phyloP scores from a whole-genome alignment of 306 rosid genomes.

The Canavalia ensiformis region DNA sequence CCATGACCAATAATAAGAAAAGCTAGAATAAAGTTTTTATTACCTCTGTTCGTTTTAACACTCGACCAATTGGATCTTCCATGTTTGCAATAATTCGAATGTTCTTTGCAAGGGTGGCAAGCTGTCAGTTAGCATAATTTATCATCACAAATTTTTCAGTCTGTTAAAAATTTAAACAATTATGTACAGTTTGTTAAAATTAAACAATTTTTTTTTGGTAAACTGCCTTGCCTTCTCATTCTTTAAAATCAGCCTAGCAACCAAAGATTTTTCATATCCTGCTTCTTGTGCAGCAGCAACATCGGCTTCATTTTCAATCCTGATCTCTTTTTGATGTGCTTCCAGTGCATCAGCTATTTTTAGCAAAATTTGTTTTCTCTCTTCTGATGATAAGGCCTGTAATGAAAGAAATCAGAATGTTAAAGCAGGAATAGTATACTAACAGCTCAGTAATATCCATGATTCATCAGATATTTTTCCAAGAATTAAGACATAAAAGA shows the following conservation, averaged over 20 bases:
- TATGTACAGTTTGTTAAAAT: conserved; percentile 22
- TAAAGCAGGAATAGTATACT: conserved; percentile 25
- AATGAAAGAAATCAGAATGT: conserved; percentile 50
- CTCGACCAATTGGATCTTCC: conserved; percentile 94
- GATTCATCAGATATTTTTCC: conserved; percentile 9
- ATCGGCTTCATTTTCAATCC: conserved; percentile 88
- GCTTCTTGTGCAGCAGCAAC: conserved; percentile 75
- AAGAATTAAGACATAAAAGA: conserved; percentile 35
- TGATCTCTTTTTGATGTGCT: conserved; percentile 70
- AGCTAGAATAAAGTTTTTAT: conserved; percentile 18
- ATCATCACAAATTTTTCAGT: conserved; percentile 44
- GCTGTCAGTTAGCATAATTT: conserved; percentile 61
- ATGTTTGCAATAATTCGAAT: conserved; percentile 85
- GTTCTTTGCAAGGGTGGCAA: conserved; percentile 82
- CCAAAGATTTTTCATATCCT: conserved; percentile 84
- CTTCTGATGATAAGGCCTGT: conserved; percentile 82
- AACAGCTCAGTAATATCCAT: conserved; percentile 31
- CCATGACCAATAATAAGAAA: conserved; percentile 23
- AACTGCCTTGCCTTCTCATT: conserved; percentile 76
- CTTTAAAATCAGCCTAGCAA: conserved; percentile 84
- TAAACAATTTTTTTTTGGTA: conserved; percentile 22
- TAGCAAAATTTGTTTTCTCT: conserved; percentile 82
- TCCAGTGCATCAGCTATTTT: conserved; percentile 93
- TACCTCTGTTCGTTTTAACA: conserved; percentile 88
- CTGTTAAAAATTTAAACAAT: conserved; percentile 19